Base-by-base conservation (phyloP, 1,284 basidiomycete species). In the Coniophora puteana region DNA sequence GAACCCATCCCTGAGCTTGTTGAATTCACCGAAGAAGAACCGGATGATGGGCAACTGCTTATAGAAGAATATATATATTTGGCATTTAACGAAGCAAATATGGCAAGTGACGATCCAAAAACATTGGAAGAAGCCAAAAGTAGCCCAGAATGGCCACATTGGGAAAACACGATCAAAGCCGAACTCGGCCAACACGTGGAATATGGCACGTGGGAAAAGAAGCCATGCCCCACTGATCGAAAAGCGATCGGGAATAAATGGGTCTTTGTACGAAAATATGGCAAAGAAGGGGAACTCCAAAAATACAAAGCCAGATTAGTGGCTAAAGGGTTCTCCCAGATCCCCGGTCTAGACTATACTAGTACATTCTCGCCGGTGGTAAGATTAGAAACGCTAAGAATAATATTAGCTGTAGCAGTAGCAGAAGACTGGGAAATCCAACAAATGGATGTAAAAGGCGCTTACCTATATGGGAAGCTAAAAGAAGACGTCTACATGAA, bases 401-500 rank as follows among this genome's bases (percentile, higher is more conserved):
- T 18, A 14, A 3, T 34, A 3, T 4, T 34, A 34, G 4, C n/a
- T 2, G 6, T 34, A 5, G 32, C 4, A 6, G 13, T 21, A 8
- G 14, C 32, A 10, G 10, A 10, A n/a, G 26, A 27, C 26, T 27
- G 26, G 26, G 26, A 27, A 27, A 27, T 27, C 26, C 10, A 27
- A 27, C 40, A 41, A 11, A 33, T 41, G 31, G 40, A 41, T 20
- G 40, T 41, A 1, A 41, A 41, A 12, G 18, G 31, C 1, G 40
- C 17, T n/a, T 41, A 35, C 33, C 40, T 41, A n/a, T 35, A 41
- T 16, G 23, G 33, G 2, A 11, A 24, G 0, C 30, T 40, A 8
- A 23, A 36, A 17, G 40, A 41, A 7, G 34, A 41, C 13, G n/a
- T 36, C 2, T 41, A 29, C 12, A 38, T 41, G 35, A 3, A 5